Evolutionary conservation across 768 basidiomycete species (phyloP), one percentile per base, ranked within the genome.

Genomic region (Kwoniella newhampshirensis): DNA sequence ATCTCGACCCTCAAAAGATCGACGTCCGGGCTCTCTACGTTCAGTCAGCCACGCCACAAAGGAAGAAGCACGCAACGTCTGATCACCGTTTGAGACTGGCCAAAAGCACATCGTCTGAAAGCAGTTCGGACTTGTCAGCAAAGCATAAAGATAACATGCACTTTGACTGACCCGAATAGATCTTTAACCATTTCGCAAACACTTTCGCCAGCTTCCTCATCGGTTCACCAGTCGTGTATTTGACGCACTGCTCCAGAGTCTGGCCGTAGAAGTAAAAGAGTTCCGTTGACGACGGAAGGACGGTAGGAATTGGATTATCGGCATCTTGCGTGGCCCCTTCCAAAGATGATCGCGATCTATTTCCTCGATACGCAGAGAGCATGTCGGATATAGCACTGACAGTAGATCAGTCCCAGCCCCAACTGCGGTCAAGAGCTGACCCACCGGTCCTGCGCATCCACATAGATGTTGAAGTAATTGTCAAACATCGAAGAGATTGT

Each of bases 251-350:
- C 50, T 98, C 96, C 32, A 99, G 78, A 53, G 87, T 92, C 74
- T 98, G 92, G 0, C 86, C 90, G 72, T 98, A 98, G 77, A 96
- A 91, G 75, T 93, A 96, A 80, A 98, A 99, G 17, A 99, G 78
- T 65, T 98, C 93, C 0, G 93, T 97, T 0, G 93, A 97, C 0
- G 90, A 92, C 0, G 91, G 88, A 7, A 98, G 81, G 0, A 98
- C 89, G 2, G 83, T 78, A 2, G 71, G 64, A n/a, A 82, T 80
- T 1, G 83, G 77, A 0, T 83, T 77, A 25, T 80, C 78, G 23
- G 80, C 78, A 2, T 81, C 81, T 74, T 0, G 75, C 28, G 66
- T 46, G 6, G 62, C 66, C 15, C 70, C 78, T 28, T 93, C 90
- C 15, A 89, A 75, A 5, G 89, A 89, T 21, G 84, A 78, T 12